These are phyloP conservation scores for Termitomyces titanicus DNA, from an alignment of 768 basidiomycete species.

Conservation along the genomic window DNA sequence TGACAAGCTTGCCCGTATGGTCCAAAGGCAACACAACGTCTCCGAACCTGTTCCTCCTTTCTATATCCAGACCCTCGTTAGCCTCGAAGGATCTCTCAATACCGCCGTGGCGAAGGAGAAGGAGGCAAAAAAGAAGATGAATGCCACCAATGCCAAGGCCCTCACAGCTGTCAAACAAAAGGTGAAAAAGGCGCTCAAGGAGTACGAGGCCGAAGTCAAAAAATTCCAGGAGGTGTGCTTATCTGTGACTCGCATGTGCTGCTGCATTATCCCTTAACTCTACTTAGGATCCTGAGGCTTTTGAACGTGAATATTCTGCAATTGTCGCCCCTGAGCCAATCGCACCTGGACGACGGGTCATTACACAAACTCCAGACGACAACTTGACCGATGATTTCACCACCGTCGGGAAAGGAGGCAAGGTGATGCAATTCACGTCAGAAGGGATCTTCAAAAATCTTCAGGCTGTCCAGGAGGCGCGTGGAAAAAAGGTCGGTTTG, in stretches of 20 bases:
- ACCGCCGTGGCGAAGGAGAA: slow-evolving; percentile 80
- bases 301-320: slow-evolving; percentile 70
- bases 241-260: neutral
- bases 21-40: slow-evolving; percentile 81
- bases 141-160: slow-evolving; percentile 88
- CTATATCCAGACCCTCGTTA: slow-evolving; percentile 70
- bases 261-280: neutral
- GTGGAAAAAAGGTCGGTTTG: slow-evolving; percentile 87
- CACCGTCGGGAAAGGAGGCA: slow-evolving; percentile 90
- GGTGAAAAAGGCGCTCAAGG: slow-evolving; percentile 86
- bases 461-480: slow-evolving; percentile 86
- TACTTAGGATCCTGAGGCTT: slow-evolving; percentile 80
- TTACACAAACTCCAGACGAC: slow-evolving; percentile 33
- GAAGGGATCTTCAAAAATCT: slow-evolving; percentile 92
- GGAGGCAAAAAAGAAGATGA: slow-evolving; percentile 95
- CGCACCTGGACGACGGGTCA: slow-evolving; percentile 33
- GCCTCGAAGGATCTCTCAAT: slow-evolving; percentile 75
- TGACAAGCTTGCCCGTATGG: slow-evolving; percentile 90
- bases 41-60: slow-evolving; percentile 86
- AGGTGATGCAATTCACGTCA: slow-evolving; percentile 73
- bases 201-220: slow-evolving; percentile 79
- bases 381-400: slow-evolving; percentile 72
- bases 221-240: slow-evolving; percentile 75
- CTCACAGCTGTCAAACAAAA: slow-evolving; percentile 99
- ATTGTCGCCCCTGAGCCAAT: slow-evolving; percentile 44